Evolutionary conservation across 129 eudicot species (phyloP).

Genomic region (Centrapalus pauciflorus): DNA sequence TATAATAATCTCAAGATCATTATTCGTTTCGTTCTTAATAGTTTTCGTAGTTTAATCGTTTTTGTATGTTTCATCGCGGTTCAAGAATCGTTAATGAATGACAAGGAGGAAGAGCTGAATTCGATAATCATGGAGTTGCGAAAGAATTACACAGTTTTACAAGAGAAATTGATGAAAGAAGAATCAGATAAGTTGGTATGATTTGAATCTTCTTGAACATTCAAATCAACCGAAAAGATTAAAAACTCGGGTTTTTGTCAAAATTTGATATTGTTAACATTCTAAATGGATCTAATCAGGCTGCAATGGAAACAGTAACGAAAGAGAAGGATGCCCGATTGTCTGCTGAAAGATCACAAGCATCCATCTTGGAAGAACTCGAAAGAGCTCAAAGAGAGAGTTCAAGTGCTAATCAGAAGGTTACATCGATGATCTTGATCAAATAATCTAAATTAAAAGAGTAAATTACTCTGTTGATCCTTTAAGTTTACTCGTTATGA

Average conservation of each 20-base stretch:
- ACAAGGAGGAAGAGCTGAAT: conserved; percentile 82
- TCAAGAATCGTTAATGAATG: conserved; percentile 59
- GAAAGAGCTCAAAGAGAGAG: conserved; percentile 72
- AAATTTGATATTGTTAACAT: not conserved
- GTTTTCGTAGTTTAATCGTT: not conserved
- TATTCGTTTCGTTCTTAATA: not conserved
- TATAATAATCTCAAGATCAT: not conserved
- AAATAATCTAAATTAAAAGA: not conserved
- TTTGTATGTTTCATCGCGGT: not conserved
- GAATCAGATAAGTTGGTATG: conserved; percentile 78
- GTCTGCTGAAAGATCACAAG: conserved; percentile 60
- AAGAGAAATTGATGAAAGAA: conserved; percentile 66
- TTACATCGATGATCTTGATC: conserved; percentile 6
- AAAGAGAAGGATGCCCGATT: conserved; percentile 73
- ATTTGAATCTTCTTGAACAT: not conserved
- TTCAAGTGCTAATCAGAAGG: conserved; percentile 67
- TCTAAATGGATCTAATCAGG: conserved; percentile 37
- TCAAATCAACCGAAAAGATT: not conserved
- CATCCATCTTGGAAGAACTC: conserved; percentile 63
- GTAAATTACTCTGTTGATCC: not conserved
- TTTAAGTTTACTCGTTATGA: not conserved
- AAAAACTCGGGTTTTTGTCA: not conserved
- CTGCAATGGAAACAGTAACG: conserved; percentile 58
- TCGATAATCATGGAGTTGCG: conserved; percentile 72
- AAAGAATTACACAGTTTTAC: conserved; percentile 46